Evolutionary conservation across 208 protist species (phyloP).

Genomic region (Trypanosoma brucei): DNA sequence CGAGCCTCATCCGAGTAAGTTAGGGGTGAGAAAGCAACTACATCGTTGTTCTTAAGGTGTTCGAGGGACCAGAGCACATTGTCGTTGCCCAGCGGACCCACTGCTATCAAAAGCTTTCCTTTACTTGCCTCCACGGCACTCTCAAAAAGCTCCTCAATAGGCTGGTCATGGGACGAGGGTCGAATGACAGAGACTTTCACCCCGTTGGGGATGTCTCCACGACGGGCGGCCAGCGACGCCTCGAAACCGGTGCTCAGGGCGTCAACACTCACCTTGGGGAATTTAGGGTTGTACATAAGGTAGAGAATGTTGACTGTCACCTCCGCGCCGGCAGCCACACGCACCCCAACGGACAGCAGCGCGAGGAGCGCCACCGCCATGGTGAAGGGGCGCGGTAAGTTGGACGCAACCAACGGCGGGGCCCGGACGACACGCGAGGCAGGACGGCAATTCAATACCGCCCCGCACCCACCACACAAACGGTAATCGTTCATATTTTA

Average conservation of each 20-base stretch:
- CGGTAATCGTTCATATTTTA: no score
- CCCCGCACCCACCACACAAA: no score
- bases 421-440: no score
- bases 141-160: neutral
- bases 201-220: neutral
- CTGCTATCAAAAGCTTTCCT: neutral
- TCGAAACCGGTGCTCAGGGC: neutral
- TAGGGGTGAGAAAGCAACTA: slow-evolving; percentile 1
- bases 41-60: neutral
- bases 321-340: neutral
- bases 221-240: neutral
- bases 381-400: neutral
- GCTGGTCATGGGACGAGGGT: neutral
- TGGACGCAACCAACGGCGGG: no score
- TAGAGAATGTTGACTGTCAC: neutral
- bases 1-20: neutral
- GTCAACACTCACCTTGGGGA: neutral
- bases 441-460: no score
- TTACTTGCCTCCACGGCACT: neutral
- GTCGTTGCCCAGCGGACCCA: neutral
- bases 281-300: neutral
- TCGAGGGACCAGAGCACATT: neutral
- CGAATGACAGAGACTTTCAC: neutral
- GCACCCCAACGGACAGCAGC: neutral
- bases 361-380: neutral